Percentiles rank a stretch among this genome's conserved stretches.
phyloP scores from a whole-genome alignment of 208 protist species.

The Porcisia hertigi region DNA sequence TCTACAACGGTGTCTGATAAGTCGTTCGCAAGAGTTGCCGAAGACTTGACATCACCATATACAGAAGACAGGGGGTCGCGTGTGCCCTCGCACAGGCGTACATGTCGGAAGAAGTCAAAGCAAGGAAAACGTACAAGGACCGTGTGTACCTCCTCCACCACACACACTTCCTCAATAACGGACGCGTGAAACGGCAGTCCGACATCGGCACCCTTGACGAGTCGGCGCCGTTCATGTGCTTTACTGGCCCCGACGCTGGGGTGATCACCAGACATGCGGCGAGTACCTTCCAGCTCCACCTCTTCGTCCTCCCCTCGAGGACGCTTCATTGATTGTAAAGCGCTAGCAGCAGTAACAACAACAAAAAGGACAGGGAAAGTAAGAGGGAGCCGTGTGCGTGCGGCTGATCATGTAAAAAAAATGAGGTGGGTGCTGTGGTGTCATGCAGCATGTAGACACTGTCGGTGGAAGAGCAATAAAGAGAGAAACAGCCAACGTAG shows the following conservation, averaged over 20 bases:
- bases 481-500: background rate
- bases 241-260: background rate
- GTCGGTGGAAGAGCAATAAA: background rate
- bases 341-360: background rate
- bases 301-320: background rate
- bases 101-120: slow-evolving; percentile 80
- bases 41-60: background rate
- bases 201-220: slow-evolving; percentile 8
- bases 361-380: background rate
- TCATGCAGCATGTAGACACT: background rate
- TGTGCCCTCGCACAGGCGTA: slow-evolving; percentile 66
- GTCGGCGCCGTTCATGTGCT: background rate
- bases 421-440: background rate
- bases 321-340: slow-evolving; percentile 1
- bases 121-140: slow-evolving; percentile 79
- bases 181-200: slow-evolving; percentile 10
- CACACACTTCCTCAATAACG: slow-evolving; percentile 54
- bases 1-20: background rate
- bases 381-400: background rate
- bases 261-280: background rate
- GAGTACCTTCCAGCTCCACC: background rate
- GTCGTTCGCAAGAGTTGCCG: background rate
- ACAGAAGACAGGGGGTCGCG: too few species aligned
- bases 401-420: background rate
- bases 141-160: slow-evolving; percentile 37